phyloP scores from a whole-genome alignment of 352 stramenopile species.

The Phytopythium boreale region DNA sequence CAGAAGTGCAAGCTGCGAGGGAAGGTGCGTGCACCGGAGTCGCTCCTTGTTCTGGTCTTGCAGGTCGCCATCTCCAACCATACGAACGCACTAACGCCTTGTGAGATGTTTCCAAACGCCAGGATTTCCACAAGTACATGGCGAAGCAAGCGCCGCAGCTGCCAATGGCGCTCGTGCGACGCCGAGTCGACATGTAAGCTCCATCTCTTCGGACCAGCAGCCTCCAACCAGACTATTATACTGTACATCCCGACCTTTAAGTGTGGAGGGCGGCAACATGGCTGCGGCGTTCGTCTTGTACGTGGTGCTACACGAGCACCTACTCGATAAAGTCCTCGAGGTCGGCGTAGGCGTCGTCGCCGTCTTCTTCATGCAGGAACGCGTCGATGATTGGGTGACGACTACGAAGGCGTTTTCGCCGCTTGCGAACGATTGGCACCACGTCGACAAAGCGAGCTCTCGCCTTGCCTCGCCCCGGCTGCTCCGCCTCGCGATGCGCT shows the following conservation, averaged over 20 bases:
- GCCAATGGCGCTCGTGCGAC: slow-evolving; percentile 29
- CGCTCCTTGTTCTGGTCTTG: not conserved
- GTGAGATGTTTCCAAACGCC: not conserved
- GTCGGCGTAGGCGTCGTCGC: slow-evolving; percentile 63
- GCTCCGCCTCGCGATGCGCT: slow-evolving; percentile 5
- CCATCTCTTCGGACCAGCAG: not conserved
- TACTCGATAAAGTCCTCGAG: slow-evolving; percentile 80
- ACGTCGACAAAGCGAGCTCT: slow-evolving; percentile 41
- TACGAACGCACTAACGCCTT: not conserved
- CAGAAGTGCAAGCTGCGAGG: slow-evolving; percentile 45
- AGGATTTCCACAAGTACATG: slow-evolving; percentile 50
- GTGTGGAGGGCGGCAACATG: not conserved
- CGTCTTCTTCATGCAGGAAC: slow-evolving; percentile 72
- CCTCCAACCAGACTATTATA: not conserved
- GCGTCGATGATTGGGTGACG: slow-evolving; percentile 72
- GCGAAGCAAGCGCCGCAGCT: slow-evolving; percentile 23
- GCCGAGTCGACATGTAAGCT: slow-evolving; percentile 32
- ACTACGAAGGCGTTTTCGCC: slow-evolving; percentile 52
- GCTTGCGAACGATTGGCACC: slow-evolving; percentile 53
- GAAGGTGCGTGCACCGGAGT: slow-evolving; percentile 27
- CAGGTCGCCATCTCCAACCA: not conserved
- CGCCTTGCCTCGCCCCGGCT: slow-evolving; percentile 17
- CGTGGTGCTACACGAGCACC: not conserved
- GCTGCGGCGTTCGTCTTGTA: not conserved
- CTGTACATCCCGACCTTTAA: not conserved